These are phyloP conservation scores for Komagataella ulmi DNA, from an alignment of 805 yeast genomes.

Conservation along the genomic window DNA sequence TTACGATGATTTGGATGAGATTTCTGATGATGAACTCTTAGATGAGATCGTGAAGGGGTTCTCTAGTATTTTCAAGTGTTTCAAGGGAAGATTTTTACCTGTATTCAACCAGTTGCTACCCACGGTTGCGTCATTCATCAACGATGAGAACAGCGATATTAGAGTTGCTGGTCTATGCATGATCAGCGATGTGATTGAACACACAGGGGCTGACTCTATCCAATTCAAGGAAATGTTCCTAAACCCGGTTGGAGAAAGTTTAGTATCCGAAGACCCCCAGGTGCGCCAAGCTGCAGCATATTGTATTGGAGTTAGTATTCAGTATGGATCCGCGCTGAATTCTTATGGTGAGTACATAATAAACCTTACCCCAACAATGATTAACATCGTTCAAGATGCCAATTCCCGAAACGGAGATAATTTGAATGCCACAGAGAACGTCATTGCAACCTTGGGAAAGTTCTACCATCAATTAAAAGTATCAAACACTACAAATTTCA, in stretches of 20 bases:
- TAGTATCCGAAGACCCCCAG: constrained; percentile 52
- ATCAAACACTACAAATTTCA: constrained; percentile 25
- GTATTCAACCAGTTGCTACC: constrained; percentile 56
- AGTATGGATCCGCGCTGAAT: constrained; percentile 44
- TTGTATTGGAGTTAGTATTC: constrained; percentile 78
- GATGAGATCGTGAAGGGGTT: constrained; percentile 77
- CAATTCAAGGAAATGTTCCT: constrained; percentile 54
- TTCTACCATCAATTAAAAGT: constrained; percentile 55
- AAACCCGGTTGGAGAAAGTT: constrained; percentile 48
- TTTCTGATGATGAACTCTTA: constrained; percentile 78
- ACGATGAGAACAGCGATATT: constrained; percentile 54
- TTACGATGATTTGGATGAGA: constrained; percentile 31
- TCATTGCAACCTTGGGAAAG: constrained; percentile 73
- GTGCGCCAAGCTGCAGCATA: constrained; percentile 83
- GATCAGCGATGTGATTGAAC: constrained; percentile 70
- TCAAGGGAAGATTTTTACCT: constrained; percentile 43
- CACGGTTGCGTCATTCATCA: constrained; percentile 43
- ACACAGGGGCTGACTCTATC: constrained; percentile 56
- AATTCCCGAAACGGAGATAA: constrained; percentile 83
- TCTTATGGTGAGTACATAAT: constrained; percentile 49
- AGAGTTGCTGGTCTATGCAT: constrained; percentile 71
- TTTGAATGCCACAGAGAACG: constrained; percentile 76
- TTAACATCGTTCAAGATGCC: constrained; percentile 59
- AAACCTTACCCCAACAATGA: constrained; percentile 61
- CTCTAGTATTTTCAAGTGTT: constrained; percentile 53